Evolutionary conservation across 225 moss, liverwort and hornwort species (phyloP).

Genomic region (Polytrichum commune): DNA sequence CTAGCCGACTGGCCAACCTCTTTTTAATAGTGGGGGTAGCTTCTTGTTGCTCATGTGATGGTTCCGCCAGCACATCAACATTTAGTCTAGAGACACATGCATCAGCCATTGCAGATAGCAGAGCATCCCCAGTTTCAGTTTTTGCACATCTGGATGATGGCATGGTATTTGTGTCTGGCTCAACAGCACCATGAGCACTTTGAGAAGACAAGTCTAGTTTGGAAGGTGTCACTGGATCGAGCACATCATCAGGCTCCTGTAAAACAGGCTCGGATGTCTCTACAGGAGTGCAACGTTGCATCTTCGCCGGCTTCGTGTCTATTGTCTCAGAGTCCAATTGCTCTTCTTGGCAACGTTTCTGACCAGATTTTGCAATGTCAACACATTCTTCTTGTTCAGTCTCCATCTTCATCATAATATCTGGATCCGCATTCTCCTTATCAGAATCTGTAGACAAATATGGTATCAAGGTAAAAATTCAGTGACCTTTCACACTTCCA

Average conservation of each 20-base stretch:
- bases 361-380: slow-evolving; percentile 10
- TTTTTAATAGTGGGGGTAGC: slow-evolving; percentile 26
- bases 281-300: slow-evolving; percentile 13
- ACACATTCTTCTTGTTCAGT: slow-evolving; percentile 14
- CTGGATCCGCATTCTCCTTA: slow-evolving; percentile 26
- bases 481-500: too few relatives aligned
- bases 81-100: too few relatives aligned
- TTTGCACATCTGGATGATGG: too few relatives aligned
- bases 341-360: slow-evolving; percentile 25
- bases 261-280: neutral
- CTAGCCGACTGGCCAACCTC: slow-evolving; percentile 27
- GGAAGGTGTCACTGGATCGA: neutral
- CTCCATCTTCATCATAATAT: neutral
- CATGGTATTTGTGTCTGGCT: too few relatives aligned
- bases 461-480: too few relatives aligned
- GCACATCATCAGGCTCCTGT: slow-evolving; percentile 3
- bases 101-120: too few relatives aligned
- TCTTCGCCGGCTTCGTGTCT: slow-evolving; percentile 17
- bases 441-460: slow-evolving; percentile 2
- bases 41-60: slow-evolving; percentile 1
- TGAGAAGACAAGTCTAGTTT: neutral
- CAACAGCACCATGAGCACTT: neutral
- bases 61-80: too few relatives aligned
- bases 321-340: slow-evolving; percentile 9
- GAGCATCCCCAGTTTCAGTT: too few relatives aligned